Evolutionary conservation across 2,329 filamentous ascomycete species (phyloP), one percentile per base, ranked within the genome.

Genomic region (Colletotrichum simmondsii): DNA sequence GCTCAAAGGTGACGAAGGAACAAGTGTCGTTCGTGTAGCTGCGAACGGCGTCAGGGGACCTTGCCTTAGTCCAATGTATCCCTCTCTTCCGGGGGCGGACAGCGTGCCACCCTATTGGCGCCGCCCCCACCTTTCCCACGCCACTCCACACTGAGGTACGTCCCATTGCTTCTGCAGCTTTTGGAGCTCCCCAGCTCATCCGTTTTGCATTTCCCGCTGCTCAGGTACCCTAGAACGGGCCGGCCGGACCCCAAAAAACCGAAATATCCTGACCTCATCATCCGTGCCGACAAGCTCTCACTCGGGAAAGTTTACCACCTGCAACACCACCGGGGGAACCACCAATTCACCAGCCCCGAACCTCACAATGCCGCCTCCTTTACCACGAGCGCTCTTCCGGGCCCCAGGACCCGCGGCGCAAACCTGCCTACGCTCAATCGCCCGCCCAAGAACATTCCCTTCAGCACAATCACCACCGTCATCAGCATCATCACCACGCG

Each of bases 191-290:
- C 54, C 61, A 71, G 53, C 67, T 69, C 22, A 42, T 52, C 32
- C 26, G 52, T 19, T 42, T 42, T n/a, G 28, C 52, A 32, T 35
- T 11, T 46, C 12, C 46, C 30, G 14, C n/a, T 16, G 5, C n/a
- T 10, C n/a, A 68, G 58, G 64, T 68, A 64, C 53, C 65, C 46
- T 72, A 52, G 52, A 63, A 46, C 54, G 54, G 56, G 32, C 49
- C 24, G 19, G n/a, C 24, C 32, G 35, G 26, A 16, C 42, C 60
- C 60, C 37, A 65, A 70, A 72, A 59, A 46, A 19, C 46, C 65
- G 35, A 53, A 65, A 71, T 56, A 19, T 70, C 66, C 70, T 72
- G 70, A 72, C 70, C 70, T 72, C 60, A 65, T 65, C 30, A 32
- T 22, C 42, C 63, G 37, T 12, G 1, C 32, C 32, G 32, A 3